These are phyloP conservation scores for Scenedesmus sp. DNA, from an alignment of 163 green algal genomes.

Conservation along the genomic window DNA sequence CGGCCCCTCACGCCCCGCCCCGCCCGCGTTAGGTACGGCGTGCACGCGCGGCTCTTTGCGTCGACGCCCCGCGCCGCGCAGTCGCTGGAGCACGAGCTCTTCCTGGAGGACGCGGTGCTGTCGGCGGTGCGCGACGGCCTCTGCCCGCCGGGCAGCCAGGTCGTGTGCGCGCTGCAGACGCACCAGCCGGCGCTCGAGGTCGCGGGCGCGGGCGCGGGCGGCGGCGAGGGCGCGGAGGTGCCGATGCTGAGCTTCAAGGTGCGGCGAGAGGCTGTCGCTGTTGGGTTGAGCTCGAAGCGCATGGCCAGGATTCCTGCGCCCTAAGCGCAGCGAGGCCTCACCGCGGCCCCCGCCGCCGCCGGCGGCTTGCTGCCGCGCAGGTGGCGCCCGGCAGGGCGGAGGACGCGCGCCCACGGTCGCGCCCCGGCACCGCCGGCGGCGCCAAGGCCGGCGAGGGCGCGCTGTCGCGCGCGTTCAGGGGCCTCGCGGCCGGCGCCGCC, in stretches of 20 bases:
- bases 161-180: conserved; percentile 48
- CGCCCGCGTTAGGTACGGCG: conserved; percentile 46
- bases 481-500: no score
- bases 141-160: conserved; percentile 48
- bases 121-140: conserved; percentile 8
- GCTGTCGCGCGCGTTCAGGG: no score
- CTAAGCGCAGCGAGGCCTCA: not conserved
- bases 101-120: conserved; percentile 54
- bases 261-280: not conserved
- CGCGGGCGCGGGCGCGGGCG: conserved; percentile 25
- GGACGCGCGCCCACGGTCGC: not conserved
- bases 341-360: not conserved
- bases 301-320: not conserved
- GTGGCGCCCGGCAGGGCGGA: conserved; percentile 1
- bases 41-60: conserved; percentile 49
- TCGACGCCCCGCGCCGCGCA: conserved; percentile 37
- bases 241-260: conserved; percentile 58
- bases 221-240: conserved; percentile 47
- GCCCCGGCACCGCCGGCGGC: not conserved
- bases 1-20: no score
- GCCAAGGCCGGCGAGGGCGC: not conserved
- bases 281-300: not conserved
- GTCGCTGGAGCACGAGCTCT: conserved; percentile 46
- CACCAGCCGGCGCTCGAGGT: conserved; percentile 30
- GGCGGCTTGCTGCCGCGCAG: not conserved